Conservation (phyloP, 1,139 yeast species). For the Kurtzmaniella natalensis region DNA sequence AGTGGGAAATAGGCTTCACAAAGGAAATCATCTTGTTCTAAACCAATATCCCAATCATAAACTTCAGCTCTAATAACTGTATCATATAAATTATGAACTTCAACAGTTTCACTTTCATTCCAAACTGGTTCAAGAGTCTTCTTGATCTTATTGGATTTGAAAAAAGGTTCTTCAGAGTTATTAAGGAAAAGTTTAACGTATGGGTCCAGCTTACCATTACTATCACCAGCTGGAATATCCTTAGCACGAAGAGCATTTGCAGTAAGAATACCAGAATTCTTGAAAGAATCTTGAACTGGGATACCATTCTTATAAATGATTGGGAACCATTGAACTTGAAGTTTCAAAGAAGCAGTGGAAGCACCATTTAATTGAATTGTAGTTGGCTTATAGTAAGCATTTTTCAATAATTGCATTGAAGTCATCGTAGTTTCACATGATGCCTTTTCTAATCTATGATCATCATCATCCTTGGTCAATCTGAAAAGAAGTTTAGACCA, state of each 20-base stretch:
- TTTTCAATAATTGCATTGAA: slow-evolving; percentile 61
- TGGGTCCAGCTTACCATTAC: slow-evolving; percentile 93
- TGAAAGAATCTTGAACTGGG: slow-evolving; percentile 71
- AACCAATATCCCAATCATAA: slow-evolving; percentile 91
- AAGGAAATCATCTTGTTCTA: slow-evolving; percentile 74
- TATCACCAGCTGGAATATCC: slow-evolving; percentile 77
- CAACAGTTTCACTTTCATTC: slow-evolving; percentile 60
- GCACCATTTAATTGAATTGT: slow-evolving; percentile 46
- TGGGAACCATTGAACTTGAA: slow-evolving; percentile 81
- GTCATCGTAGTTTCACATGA: slow-evolving; percentile 65
- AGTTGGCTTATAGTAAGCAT: slow-evolving; percentile 59
- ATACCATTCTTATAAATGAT: slow-evolving; percentile 48
- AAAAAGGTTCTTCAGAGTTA: slow-evolving; percentile 52
- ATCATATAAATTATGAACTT: slow-evolving; percentile 57
- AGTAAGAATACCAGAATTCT: slow-evolving; percentile 71
- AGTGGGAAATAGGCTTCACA: slow-evolving; percentile 65
- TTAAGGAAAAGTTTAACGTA: slow-evolving; percentile 65
- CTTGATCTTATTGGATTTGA: slow-evolving; percentile 75
- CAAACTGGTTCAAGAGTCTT: slow-evolving; percentile 85
- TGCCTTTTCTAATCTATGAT: slow-evolving; percentile 53
- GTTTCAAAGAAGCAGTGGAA: slow-evolving; percentile 46
- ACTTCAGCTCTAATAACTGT: slow-evolving; percentile 56
- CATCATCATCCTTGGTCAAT: slow-evolving; percentile 49
- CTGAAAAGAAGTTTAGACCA: slow-evolving; percentile 66
- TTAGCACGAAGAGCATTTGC: slow-evolving; percentile 62